Base-by-base conservation (phyloP, 202 grass and related monocot species). In the Cymbopogon flexuosus region DNA sequence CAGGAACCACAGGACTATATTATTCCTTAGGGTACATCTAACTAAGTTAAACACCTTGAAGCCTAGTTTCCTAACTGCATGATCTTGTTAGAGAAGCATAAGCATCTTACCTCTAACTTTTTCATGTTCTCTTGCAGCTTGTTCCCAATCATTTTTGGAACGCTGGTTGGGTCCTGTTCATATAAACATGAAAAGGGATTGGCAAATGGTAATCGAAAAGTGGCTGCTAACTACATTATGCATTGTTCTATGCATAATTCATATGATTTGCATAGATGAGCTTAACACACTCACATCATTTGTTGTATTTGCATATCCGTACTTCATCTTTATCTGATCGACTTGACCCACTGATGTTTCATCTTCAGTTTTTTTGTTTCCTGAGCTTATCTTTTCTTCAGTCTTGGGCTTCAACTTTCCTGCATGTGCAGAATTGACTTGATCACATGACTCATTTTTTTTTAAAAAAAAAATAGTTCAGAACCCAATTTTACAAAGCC, bases 241-340 rank as follows among this genome's bases (percentile, higher is more conserved):
- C 39, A 68, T 19, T 31, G 60, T 74, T 65, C 40, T 11, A 79
- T 14, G 4, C 13, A 37, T 30, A 35, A 24, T 2, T 62, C 79
- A 62, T 76, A 18, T 23, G 13, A 64, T 76, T 62, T 49, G 69
- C 2, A 16, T 30, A 30, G 29, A 49, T 72, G 24, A 68, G n/a
- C 62, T 84, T 8, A 61, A 65, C 56, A 35, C 19, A 88, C 96
- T 93, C 81, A 99, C 96, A 75, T 90, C 88, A 78, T 65, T 96
- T 78, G 70, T 71, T 14, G 88, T 58, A 79, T 93, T 78, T 18
- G 90, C 68, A 83, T 93, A 99, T 76, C 92, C 90, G 62, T 99
- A 99, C 77, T 99, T 96, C 73, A 89, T 90, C 79, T 96, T 99
- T 87, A 99, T 95, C 82, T 93, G 88, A 81, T 99, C 88, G 13